phyloP scores from a whole-genome alignment of 2,329 filamentous ascomycete genomes.

The Aureobasidium lini region DNA sequence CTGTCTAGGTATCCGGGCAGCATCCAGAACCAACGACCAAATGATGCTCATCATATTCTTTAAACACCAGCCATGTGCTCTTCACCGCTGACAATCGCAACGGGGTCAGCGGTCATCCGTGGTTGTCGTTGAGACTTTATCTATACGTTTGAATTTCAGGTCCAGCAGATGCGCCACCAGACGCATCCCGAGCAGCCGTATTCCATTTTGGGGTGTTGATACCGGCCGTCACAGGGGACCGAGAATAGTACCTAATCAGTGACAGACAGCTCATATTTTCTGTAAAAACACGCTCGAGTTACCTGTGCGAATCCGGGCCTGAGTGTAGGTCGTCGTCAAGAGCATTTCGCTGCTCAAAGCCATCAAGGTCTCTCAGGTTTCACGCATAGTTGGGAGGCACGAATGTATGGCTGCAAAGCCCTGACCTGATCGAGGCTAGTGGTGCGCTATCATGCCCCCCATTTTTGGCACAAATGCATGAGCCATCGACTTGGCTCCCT shows the following conservation, averaged over 20 bases:
- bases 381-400: neutral
- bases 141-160: neutral
- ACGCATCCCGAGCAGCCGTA: neutral
- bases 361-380: neutral
- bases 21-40: neutral
- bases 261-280: too few species aligned
- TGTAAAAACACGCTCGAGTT: too few species aligned
- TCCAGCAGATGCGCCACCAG: slow-evolving; percentile 2
- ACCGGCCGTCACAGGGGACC: neutral
- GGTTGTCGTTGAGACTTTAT: slow-evolving; percentile 12
- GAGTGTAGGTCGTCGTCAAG: neutral
- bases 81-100: neutral
- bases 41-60: neutral
- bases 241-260: neutral
- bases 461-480: neutral
- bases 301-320: neutral
- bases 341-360: neutral
- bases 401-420: neutral
- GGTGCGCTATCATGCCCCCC: neutral
- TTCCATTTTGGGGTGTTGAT: neutral
- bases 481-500: slow-evolving; percentile 2
- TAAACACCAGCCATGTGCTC: neutral
- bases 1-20: neutral
- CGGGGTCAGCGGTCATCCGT: neutral
- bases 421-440: slow-evolving; percentile 3